phyloP scores from a whole-genome alignment of 495 filamentous ascomycete genomes.

The Alectoria sarmentosa region DNA sequence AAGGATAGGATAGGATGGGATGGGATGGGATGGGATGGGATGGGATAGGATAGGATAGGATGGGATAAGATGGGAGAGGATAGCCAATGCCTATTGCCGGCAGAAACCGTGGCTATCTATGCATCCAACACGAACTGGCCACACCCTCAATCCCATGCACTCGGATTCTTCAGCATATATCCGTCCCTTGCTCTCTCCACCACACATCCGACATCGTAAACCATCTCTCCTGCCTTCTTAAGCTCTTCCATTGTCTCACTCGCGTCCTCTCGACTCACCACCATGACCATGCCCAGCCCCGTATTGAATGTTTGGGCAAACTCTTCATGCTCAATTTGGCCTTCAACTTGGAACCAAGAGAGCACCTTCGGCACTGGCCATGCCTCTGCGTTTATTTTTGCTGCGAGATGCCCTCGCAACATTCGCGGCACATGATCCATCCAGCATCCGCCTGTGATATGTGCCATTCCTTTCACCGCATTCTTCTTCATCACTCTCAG shows the following conservation, averaged over 20 bases:
- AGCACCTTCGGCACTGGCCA: neutral
- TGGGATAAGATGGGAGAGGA: too few relatives aligned
- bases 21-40: too few relatives aligned
- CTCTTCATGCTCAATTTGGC: neutral
- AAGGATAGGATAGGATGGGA: too few relatives aligned
- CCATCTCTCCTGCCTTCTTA: constrained; percentile 62
- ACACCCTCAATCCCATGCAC: constrained; percentile 51
- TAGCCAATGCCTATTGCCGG: neutral
- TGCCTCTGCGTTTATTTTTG: neutral
- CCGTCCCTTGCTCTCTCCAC: constrained; percentile 46
- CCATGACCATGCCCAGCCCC: constrained; percentile 82
- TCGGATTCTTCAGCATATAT: constrained; percentile 61
- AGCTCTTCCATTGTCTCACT: constrained; percentile 48
- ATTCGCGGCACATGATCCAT: constrained; percentile 44
- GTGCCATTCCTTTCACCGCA: constrained; percentile 78
- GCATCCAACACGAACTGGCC: neutral
- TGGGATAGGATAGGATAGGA: too few relatives aligned
- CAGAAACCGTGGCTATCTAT: constrained; percentile 1
- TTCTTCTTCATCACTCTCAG: constrained; percentile 53
- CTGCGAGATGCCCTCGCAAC: neutral
- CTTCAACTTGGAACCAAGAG: neutral
- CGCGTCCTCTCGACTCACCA: constrained; percentile 53
- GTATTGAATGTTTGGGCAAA: constrained; percentile 9
- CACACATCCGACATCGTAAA: constrained; percentile 68
- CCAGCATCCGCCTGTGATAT: constrained; percentile 93